These are phyloP conservation scores for Phytophthora aleatoria DNA, from an alignment of 352 stramenopile species.

Conservation along the genomic window DNA sequence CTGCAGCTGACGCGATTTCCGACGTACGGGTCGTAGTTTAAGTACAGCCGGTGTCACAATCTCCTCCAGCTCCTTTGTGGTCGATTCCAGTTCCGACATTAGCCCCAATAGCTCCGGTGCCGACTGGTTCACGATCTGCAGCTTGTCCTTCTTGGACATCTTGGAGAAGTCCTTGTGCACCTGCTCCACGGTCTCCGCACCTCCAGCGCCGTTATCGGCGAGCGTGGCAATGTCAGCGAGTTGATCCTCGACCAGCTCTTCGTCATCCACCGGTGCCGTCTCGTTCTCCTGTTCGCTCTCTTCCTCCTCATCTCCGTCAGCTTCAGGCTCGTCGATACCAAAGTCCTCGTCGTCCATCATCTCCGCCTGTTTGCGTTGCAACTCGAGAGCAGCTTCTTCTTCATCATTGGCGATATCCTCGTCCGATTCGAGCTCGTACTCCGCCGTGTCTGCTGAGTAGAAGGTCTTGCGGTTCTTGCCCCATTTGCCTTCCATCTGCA, in stretches of 20 bases:
- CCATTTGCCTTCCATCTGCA: constrained; percentile 86
- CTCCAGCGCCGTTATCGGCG: constrained; percentile 55
- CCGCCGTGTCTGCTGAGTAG: constrained; percentile 85
- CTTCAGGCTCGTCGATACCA: constrained; percentile 61
- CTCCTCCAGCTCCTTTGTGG: constrained; percentile 68
- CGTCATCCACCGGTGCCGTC: constrained; percentile 52
- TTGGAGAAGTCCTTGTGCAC: constrained; percentile 87
- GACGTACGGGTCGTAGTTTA: constrained; percentile 72
- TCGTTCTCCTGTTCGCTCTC: constrained; percentile 43
- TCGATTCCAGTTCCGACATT: constrained; percentile 65
- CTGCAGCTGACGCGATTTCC: constrained; percentile 61
- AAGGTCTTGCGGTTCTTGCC: constrained; percentile 88
- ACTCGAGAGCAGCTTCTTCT: constrained; percentile 80
- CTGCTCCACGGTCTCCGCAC: constrained; percentile 61
- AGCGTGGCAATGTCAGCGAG: constrained; percentile 78
- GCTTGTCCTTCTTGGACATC: constrained; percentile 87
- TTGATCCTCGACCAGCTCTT: constrained; percentile 70
- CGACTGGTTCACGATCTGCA: constrained; percentile 88
- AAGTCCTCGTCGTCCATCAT: constrained; percentile 91
- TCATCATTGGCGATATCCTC: constrained; percentile 83
- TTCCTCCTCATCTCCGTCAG: constrained; percentile 43
- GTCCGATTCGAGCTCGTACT: constrained; percentile 83
- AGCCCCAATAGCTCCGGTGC: constrained; percentile 80
- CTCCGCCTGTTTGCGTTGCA: constrained; percentile 83
- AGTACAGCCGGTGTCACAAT: constrained; percentile 69